Conservation (phyloP, 23 red algal genomes). For the Gracilaria gracilis region DNA sequence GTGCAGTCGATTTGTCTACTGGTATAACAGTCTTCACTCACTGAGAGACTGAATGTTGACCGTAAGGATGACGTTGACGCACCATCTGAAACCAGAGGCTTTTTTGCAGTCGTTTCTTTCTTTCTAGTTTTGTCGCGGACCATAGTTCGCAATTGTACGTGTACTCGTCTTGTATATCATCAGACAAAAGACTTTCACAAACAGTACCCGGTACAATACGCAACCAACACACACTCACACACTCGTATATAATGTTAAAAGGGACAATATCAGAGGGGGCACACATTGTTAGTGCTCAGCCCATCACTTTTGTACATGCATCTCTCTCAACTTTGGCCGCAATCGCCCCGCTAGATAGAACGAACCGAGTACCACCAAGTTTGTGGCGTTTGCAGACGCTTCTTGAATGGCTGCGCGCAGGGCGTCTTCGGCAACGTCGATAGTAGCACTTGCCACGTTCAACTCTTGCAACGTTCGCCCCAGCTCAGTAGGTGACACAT, state of each 20-base stretch:
- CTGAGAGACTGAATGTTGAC: background rate
- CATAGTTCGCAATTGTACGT: background rate
- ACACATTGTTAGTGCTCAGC: background rate
- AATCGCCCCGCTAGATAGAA: constrained; percentile 88
- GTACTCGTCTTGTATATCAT: background rate
- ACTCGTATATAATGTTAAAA: background rate
- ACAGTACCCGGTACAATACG: background rate
- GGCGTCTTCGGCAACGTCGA: constrained; percentile 58
- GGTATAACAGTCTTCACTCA: no score
- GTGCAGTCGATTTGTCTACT: no score
- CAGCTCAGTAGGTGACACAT: constrained; percentile 57
- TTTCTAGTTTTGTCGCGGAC: background rate
- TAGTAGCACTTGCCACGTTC: background rate
- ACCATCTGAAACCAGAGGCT: background rate
- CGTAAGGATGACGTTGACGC: background rate
- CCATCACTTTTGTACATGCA: background rate
- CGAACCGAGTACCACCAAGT: constrained; percentile 77
- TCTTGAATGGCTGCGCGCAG: constrained; percentile 43
- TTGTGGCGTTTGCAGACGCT: constrained; percentile 10
- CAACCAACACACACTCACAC: background rate
- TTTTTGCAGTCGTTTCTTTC: background rate
- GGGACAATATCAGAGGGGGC: background rate
- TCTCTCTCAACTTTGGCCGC: constrained; percentile 51
- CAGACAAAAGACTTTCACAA: background rate
- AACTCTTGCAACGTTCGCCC: background rate